Base-by-base conservation (phyloP, 495 filamentous ascomycete species). In the Neurospora sp. region DNA sequence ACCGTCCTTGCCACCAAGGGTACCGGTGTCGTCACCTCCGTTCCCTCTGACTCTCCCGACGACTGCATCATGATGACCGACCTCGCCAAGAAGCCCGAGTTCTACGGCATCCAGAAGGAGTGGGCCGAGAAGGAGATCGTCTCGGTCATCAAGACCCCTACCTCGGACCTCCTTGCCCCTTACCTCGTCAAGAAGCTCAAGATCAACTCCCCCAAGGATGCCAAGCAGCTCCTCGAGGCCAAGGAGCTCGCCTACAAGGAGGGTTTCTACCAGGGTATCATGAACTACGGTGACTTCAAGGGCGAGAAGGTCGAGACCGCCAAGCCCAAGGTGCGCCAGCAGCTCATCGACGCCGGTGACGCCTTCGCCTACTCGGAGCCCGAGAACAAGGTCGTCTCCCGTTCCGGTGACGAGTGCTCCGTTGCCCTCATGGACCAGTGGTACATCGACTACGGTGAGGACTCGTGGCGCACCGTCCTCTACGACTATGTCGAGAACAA, bases 221-320 rank as follows among this genome's bases (percentile, higher is more conserved):
- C 89, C 17, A 97, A 92, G 79, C 92, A 91, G 82, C 89, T 98
- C 17, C 90, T 90, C 35, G 91, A 98, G 84, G 96, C 96, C 40
- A 99, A 99, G 83, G 95, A 98, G 72, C 83, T 95, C 68, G 96
- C 96, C 5, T 99, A 99, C 84, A 96, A 94, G 80, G 94, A 97
- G 79, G 96, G 93, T n/a, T 98, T 93, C 85, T 99, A 98, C 85
- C 92, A 96, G 83, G 96, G 96, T 69, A 93, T 87, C 53, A 96
- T 99, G 93, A 81, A 93, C 48, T 86, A 92, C 70, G 96, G 96
- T 68, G 93, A 97, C 27, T 98, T 92, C 83, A 92, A 90, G 81
- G 96, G 94, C 38, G 87, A 94, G 82, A 86, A 92, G 71, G 96
- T 99, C 45, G 90, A 93, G 76, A 86, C 85, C 48, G 94, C 90